Evolutionary conservation across 441 rosid genomes (phyloP).

Genomic region (Jatropha podagrica): DNA sequence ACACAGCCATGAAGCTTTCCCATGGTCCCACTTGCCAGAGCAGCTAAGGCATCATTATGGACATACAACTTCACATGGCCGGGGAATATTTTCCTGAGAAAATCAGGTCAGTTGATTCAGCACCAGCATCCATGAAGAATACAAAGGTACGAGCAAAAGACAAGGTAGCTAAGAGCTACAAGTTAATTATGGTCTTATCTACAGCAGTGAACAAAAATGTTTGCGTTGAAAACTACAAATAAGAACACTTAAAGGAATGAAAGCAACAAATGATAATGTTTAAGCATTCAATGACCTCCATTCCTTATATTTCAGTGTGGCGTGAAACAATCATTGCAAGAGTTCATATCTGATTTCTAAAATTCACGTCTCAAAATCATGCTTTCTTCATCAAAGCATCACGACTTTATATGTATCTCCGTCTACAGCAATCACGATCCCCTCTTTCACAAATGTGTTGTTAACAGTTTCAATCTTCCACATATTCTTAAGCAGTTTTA

Average conservation of each 20-base stretch:
- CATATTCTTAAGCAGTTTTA: neutral
- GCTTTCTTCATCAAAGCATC: neutral
- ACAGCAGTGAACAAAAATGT: neutral
- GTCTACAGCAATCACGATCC: neutral
- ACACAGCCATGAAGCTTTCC: conserved; percentile 96
- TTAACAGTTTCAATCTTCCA: neutral
- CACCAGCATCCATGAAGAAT: neutral
- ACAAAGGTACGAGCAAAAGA: neutral
- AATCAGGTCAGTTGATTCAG: conserved; percentile 17
- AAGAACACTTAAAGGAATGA: conserved; percentile 7
- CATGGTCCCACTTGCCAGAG: conserved; percentile 86
- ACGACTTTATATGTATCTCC: neutral
- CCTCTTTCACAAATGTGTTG: neutral
- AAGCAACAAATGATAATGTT: neutral
- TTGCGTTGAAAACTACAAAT: neutral
- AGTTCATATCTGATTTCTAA: neutral
- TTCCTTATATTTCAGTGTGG: neutral
- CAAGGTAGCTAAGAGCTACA: neutral
- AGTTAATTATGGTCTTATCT: neutral
- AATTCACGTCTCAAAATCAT: neutral
- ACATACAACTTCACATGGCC: conserved; percentile 69
- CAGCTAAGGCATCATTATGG: conserved; percentile 87
- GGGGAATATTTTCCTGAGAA: conserved; percentile 69
- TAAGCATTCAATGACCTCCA: neutral
- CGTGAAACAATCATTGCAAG: neutral